Base-by-base conservation (phyloP, 2,329 filamentous ascomycete genomes). In the Penicillium sp. region DNA sequence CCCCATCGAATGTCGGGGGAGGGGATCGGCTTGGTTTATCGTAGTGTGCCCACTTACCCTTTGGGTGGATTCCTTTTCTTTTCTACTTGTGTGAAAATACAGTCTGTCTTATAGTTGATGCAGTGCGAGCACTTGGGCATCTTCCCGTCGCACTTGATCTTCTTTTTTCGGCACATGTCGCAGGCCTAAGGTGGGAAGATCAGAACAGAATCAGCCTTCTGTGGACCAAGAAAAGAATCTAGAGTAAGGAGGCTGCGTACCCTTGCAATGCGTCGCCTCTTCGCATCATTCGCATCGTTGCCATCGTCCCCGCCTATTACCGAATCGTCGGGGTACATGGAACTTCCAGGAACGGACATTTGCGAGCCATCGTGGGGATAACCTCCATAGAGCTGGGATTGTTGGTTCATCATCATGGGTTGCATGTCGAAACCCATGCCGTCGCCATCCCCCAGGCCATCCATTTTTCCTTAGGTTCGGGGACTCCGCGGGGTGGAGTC, bases 31-130 rank as follows among this genome's bases (percentile, higher is more conserved):
- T 21, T n/a, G 5, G 14, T 22, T 21, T 22, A 22, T 35, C 9
- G 44, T 8, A 26, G 11, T 43, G 13, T 46, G 31, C 24, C 19
- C 33, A 74, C 84, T 64, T 83, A 96, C 92, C 95, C 93, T 82
- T 98, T 99, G 1, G 93, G 95, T 52, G 95, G 93, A 74, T 90
- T 95, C 57, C 95, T 86, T 83, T 99, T 99, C 86, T 99, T 99
- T 80, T 99, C 95, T 37, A 98, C 93, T 73, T 96, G 92, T 0
- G 95, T 98, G 72, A 98, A 98, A 66, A 96, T 86, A 75, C 93
- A 99, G 68, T 96, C 92, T 5, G 93, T 97, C 82, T 97, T 97
- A 81, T 97, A 97, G 75, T 97, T 98, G 74, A 90, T 89, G 75
- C 93, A 99, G 77, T 98, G 95, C 8, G 91, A 93, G 77, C 95